Evolutionary conservation across 192 early-diverging fungal genomes (phyloP), one percentile per base, ranked within the genome.

Genomic region (Coemansia sp.): DNA sequence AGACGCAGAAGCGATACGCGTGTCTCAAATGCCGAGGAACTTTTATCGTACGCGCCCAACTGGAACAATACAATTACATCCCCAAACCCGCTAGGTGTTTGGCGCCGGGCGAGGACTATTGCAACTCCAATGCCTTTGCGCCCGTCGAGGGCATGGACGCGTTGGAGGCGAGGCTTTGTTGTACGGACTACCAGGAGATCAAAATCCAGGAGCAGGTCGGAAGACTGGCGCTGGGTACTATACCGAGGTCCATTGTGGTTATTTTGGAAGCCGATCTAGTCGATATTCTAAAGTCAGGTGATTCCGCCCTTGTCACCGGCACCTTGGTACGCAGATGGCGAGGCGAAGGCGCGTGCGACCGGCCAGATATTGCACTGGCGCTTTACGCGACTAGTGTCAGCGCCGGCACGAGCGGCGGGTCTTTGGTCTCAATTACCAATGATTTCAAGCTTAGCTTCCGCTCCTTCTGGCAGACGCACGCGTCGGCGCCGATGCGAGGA

Each of bases 131-230:
- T n/a, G 84, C 73, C 62, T 92, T 92, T 65, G 71, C 83, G 4
- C 62, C 76, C 1, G 70, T 62, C 11, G 85, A 84, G 41, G 65
- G 53, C 47, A 10, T 63, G 46, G 78, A 82, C 27, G 31, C 81
- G 40, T 81, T 74, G n/a, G 69, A 81, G 29, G 39, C 81, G 29
- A 78, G 75, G 22, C 69, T 78, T 27, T 76, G 69, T 9, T 92
- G 92, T 61, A 79, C 83, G 2, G 92, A 94, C 64, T 94, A 92
- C 68, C 92, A 94, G 72, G 92, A 94, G 65, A 88, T 94, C 63
- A 91, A 91, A 62, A 79, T 94, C 27, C 91, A 92, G 71, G 91
- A 92, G 73, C 89, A 89, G 61, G 86, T 89, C 2, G 90, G 81
- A 20, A 86, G 87, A 53, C 71, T 92, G 68, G 80, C 80, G 0